Evolutionary conservation across 2,329 filamentous ascomycete genomes (phyloP), one percentile per base, ranked within the genome.

Genomic region (Botrytis sinoallii): DNA sequence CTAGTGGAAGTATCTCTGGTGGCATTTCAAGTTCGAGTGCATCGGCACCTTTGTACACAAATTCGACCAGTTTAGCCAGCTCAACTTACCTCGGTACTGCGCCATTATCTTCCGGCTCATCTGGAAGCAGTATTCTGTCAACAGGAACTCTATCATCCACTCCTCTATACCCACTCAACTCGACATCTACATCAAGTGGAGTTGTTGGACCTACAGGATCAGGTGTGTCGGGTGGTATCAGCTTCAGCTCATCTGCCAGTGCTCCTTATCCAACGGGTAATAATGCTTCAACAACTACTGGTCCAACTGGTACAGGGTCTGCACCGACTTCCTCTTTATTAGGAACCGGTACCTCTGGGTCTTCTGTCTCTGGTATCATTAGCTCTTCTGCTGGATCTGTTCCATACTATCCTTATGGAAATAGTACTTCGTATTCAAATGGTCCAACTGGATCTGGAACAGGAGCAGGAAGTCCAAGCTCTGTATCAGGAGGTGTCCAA

Each of bases 231-330:
- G 67, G 59, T 46, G 72, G 67, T 40, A 29, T 71, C 38, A 65
- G 48, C 32, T 46, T n/a, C 8, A 73, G 60, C 42, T 46, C 52
- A 14, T 59, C 38, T 52, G 18, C 22, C 8, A 40, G 59, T 61
- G 63, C 59, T 18, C 70, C 74, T 55, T 76, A 73, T n/a, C 74
- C 75, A 38, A 69, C 61, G 29, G 69, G 70, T 9, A 76, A 76
- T 32, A 75, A 70, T 12, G 67, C 70, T n/a, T 68, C 55, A 20
- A 44, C 46, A 7, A 46, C 57, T 20, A n/a, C 16, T 48, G 66
- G 70, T 38, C 74, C 75, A 32, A 73, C 73, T 18, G 75, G 61
- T 16, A 75, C 70, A 64, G 70, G 38, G 25, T 68, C 57, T 64
- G 20, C 25, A 65, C 14, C 66, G n/a, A 57, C 20, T 32, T 68